Evolutionary conservation across 2,329 filamentous ascomycete species (phyloP).

Genomic region (Emericellopsis atlantica): DNA sequence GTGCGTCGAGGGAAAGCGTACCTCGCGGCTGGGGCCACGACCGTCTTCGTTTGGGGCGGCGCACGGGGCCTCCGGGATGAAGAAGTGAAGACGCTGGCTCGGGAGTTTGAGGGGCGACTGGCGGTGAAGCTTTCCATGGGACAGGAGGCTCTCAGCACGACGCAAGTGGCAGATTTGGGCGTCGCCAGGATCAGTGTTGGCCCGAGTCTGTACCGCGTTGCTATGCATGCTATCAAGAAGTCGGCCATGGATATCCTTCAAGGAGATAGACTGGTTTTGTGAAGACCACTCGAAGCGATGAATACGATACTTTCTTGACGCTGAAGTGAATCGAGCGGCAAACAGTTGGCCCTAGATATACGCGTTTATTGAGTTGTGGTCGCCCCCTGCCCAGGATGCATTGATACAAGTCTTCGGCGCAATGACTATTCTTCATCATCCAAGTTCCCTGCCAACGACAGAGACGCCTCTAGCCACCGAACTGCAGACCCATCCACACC

Average conservation of each 20-base stretch:
- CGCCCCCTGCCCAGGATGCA: too few species aligned
- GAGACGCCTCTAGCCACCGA: too few species aligned
- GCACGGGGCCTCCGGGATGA: slow-evolving; percentile 25
- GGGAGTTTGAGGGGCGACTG: slow-evolving; percentile 33
- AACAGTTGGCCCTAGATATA: too few species aligned
- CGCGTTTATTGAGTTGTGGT: too few species aligned
- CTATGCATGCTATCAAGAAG: slow-evolving; percentile 22
- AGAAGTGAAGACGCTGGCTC: slow-evolving; percentile 33
- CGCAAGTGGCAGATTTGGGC: slow-evolving; percentile 31
- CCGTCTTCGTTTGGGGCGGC: slow-evolving; percentile 48
- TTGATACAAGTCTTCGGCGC: too few species aligned
- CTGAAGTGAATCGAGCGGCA: too few species aligned
- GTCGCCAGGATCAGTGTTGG: slow-evolving; percentile 44
- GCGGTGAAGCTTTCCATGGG: slow-evolving; percentile 29
- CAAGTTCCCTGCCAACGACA: too few species aligned
- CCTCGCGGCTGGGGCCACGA: slow-evolving; percentile 43
- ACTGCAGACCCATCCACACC: too few species aligned
- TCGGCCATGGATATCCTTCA: slow-evolving; percentile 17
- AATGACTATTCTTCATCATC: too few species aligned
- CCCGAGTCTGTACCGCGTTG: slow-evolving; percentile 28
- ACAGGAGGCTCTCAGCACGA: slow-evolving; percentile 25
- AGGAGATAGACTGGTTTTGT: slow-evolving; percentile 3
- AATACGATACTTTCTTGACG: too few species aligned
- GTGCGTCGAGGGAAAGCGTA: slow-evolving; percentile 42
- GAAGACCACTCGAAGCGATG: too few species aligned